Base-by-base conservation (phyloP, 139 green algal species). In the Ostreobium quekettii region DNA sequence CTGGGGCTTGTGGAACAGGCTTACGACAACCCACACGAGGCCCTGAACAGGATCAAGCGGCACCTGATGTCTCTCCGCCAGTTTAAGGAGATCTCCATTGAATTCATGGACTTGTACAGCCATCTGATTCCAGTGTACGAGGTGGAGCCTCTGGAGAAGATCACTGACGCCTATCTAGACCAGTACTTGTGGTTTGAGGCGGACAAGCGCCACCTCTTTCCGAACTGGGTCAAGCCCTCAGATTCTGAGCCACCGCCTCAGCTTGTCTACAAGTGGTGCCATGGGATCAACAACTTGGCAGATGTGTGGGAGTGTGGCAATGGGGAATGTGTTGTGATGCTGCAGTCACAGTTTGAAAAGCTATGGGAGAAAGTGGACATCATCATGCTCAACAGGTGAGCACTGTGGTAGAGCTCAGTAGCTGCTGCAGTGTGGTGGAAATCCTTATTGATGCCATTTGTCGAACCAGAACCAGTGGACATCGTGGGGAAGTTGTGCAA, bases 11-110 rank as follows among this genome's bases (percentile, higher is more conserved):
- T 99, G 46, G 95, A 99, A 87, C 92, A 86, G 82, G 95, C 95
- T 36, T 99, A 99, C 73, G 95, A 99, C 88, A 99, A 99, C 84
- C 95, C 95, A 1, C 95, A 99, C 73, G 95, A 99, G 83, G 90
- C 91, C 33, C 80, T 99, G 66, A 87, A 87, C 46, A 85, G 95
- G 64, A 98, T 99, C 85, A 99, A 99, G 88, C 89, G 95, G 30
- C 94, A 99, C 80, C 84, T 99, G 79, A 90, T 99, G 36, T 97
- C 93, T 0, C 89, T 97, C 82, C 84, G 94, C 39, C 76, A 77
- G 35, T 99, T 99, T 86, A 99, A 99, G 82, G 94, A 99, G 81
- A 89, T 98, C 48, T 73, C 75, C 57, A 95, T 97, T 48, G 90
- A 96, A 85, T 97, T 98, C 74, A 96, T 97, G 82, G 94, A 99